phyloP scores from a whole-genome alignment of 306 rosid genomes.

The Senna tora region DNA sequence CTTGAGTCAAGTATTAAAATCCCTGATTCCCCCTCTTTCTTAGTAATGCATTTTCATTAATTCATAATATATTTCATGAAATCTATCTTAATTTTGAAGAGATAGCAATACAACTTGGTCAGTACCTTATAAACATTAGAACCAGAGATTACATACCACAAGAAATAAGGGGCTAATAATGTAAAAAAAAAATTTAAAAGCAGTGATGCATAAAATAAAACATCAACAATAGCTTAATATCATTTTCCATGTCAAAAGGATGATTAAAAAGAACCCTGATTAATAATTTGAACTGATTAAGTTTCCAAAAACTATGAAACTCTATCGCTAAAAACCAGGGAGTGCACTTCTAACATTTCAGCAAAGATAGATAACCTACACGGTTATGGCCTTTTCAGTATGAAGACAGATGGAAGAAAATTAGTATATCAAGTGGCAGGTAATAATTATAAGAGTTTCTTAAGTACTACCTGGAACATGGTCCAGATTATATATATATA shows the following conservation, averaged over 20 bases:
- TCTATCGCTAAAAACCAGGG: background rate
- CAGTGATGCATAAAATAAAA: background rate
- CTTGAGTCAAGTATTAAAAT: background rate
- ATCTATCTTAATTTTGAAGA: background rate
- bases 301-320: conserved; percentile 3
- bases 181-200: background rate
- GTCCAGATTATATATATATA: background rate
- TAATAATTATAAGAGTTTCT: conserved; percentile 17
- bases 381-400: background rate
- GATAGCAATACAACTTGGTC: background rate
- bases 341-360: background rate
- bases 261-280: background rate
- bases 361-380: background rate
- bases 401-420: background rate
- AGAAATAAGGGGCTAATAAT: background rate
- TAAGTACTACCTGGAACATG: background rate
- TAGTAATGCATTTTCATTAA: background rate
- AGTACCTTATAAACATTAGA: background rate
- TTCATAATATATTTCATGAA: background rate
- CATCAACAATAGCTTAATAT: no score
- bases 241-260: background rate
- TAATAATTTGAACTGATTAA: background rate
- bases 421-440: conserved; percentile 12
- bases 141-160: background rate
- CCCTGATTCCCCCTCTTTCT: background rate